phyloP scores from a whole-genome alignment of 2,329 filamentous ascomycete genomes.

The Alternaria brassicicola region DNA sequence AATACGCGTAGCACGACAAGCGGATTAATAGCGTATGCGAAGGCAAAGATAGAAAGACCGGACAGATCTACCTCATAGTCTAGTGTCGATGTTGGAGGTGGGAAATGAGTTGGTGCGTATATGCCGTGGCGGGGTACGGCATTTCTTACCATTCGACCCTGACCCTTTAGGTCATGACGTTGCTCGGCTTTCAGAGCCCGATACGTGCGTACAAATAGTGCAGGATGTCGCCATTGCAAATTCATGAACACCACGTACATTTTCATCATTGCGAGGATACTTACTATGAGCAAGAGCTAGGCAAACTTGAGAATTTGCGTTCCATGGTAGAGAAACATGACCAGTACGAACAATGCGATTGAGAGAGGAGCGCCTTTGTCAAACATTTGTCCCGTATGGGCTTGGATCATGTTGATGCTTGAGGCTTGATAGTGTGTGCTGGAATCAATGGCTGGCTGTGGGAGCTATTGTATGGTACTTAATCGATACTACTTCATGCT shows the following conservation, averaged over 20 bases:
- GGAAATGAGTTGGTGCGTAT: neutral
- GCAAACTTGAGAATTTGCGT: neutral
- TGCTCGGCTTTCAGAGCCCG: neutral
- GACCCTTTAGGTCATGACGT: neutral
- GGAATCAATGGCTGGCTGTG: neutral
- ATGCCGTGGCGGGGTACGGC: conserved; percentile 4
- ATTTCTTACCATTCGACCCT: neutral
- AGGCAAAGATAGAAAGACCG: neutral
- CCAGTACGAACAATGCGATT: neutral
- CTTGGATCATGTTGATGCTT: neutral
- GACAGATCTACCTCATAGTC: neutral
- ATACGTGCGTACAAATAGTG: neutral
- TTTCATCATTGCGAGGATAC: neutral
- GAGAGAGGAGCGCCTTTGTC: neutral
- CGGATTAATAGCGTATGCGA: neutral
- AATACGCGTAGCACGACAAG: neutral
- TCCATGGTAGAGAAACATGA: neutral
- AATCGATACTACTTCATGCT: neutral
- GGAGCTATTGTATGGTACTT: neutral
- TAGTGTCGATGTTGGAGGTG: neutral
- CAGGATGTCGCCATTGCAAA: neutral
- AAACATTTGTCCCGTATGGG: neutral
- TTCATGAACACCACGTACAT: neutral
- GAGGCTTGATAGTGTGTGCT: neutral
- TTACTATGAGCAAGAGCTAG: neutral